These are phyloP conservation scores for Ceratocystis eucalypticola DNA, from an alignment of 2,329 filamentous ascomycete species.

Conservation along the genomic window DNA sequence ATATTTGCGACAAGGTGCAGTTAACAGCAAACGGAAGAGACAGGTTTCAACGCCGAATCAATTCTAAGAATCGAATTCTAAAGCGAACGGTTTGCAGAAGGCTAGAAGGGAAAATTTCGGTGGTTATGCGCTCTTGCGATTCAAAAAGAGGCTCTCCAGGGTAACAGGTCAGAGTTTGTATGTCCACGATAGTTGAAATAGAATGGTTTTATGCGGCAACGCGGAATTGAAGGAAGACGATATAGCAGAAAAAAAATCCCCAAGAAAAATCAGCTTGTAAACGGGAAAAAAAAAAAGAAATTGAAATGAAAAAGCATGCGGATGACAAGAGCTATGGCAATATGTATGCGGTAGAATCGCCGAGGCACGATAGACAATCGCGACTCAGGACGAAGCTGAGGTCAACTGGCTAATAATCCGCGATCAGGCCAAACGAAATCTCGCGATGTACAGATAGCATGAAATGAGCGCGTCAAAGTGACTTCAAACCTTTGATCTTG, in stretches of 20 bases:
- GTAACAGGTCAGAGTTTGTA: neutral
- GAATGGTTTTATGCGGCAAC: neutral
- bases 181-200: neutral
- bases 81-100: neutral
- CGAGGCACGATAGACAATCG: neutral
- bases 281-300: conserved; percentile 4
- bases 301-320: conserved; percentile 1
- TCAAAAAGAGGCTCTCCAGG: neutral
- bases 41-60: neutral
- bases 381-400: neutral
- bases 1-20: neutral
- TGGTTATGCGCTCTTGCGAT: neutral
- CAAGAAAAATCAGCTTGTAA: neutral
- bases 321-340: neutral
- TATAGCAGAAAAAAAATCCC: neutral
- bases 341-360: neutral
- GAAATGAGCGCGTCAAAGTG: conserved; percentile 8
- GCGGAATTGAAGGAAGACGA: neutral
- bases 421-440: neutral
- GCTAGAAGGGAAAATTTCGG: neutral
- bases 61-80: neutral
- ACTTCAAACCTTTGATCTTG: neutral
- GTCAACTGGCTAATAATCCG: neutral
- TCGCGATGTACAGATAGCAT: neutral
- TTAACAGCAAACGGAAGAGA: neutral